Evolutionary conservation across 2,329 filamentous ascomycete species (phyloP).

Genomic region (Diaporthe sp.): DNA sequence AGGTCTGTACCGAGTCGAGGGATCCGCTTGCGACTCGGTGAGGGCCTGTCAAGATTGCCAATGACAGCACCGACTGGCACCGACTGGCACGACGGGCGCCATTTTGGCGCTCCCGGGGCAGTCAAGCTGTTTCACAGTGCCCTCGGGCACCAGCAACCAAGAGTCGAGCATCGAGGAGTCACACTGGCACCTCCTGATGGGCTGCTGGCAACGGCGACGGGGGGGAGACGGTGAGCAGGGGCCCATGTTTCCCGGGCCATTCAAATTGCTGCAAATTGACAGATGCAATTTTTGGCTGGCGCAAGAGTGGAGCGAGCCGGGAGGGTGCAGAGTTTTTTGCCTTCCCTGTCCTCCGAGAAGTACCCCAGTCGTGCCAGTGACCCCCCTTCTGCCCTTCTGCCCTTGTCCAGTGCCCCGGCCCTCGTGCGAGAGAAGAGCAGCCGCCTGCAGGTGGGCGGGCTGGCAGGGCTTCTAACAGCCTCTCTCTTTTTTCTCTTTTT

Average conservation of each 20-base stretch:
- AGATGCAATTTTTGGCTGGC: conserved; percentile 31
- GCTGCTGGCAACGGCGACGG: conserved; percentile 5
- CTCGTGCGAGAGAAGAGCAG: conserved; percentile 22
- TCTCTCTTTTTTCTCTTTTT: conserved; percentile 23
- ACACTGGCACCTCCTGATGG: conserved; percentile 21
- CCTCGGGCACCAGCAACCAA: conserved; percentile 4
- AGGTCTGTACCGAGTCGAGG: conserved; percentile 30
- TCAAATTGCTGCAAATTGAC: conserved; percentile 37
- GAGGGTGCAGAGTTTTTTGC: conserved; percentile 40
- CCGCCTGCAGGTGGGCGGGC: background rate
- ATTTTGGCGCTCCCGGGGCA: conserved; percentile 22
- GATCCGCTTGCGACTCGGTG: conserved; percentile 33
- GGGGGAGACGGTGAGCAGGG: conserved; percentile 37
- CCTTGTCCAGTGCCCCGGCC: background rate
- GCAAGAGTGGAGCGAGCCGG: conserved; percentile 33
- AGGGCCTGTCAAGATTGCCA: conserved; percentile 21
- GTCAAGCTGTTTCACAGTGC: conserved; percentile 17
- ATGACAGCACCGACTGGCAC: conserved; percentile 13
- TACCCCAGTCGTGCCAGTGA: background rate
- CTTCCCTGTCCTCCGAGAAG: conserved; percentile 34
- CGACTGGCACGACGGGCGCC: conserved; percentile 2
- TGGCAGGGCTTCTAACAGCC: conserved; percentile 9
- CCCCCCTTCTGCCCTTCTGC: background rate
- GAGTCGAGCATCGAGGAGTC: conserved; percentile 15
- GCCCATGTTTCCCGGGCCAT: conserved; percentile 7